phyloP scores from a whole-genome alignment of 331 rosid species.

The Prunus yedoensis region DNA sequence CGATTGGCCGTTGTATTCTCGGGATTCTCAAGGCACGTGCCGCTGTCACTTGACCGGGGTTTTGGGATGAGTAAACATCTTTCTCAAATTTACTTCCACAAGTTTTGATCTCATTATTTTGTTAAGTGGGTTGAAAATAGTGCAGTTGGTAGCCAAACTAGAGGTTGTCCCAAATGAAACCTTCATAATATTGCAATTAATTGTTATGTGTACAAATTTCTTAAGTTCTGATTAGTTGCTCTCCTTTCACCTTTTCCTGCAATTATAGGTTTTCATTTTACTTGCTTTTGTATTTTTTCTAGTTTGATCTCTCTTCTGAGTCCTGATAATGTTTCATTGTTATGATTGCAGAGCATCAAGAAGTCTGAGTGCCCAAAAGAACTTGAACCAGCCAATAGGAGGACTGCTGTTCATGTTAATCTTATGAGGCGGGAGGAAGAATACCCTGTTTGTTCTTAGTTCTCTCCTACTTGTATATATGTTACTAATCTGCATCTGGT shows the following conservation, averaged over 20 bases:
- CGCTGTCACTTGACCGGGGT: too few relatives aligned
- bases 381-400: constrained; percentile 65
- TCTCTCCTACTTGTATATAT: constrained; percentile 14
- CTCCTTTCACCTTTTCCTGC: background rate
- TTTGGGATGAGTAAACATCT: background rate
- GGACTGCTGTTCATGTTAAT: constrained; percentile 63
- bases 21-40: too few relatives aligned
- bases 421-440: constrained; percentile 67
- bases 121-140: background rate
- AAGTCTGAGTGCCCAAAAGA: constrained; percentile 81
- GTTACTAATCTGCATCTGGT: background rate
- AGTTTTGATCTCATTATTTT: background rate
- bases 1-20: too few relatives aligned
- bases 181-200: background rate
- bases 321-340: background rate
- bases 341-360: constrained; percentile 73
- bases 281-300: background rate
- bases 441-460: constrained; percentile 56
- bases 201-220: too few relatives aligned
- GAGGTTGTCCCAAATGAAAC: background rate
- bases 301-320: background rate
- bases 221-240: background rate
- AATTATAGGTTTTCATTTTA: background rate
- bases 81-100: background rate
- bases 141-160: background rate